Conservation (phyloP, 371 early-diverging fungal species). For the Coemansia sp. region DNA sequence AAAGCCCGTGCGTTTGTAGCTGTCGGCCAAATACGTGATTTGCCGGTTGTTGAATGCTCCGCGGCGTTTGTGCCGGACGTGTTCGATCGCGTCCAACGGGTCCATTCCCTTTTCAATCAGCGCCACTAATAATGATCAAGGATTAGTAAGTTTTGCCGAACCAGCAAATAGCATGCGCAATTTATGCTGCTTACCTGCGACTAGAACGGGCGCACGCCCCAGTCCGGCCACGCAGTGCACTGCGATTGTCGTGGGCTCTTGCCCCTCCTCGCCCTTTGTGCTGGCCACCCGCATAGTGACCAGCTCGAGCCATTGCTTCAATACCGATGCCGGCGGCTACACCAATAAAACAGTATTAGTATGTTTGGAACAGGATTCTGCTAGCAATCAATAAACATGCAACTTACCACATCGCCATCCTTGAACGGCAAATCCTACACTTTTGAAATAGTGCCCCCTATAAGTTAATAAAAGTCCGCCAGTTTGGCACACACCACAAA, state of each 20-base stretch:
- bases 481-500: background rate
- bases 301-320: constrained; percentile 72
- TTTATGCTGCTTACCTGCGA: constrained; percentile 59
- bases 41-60: constrained; percentile 83
- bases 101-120: constrained; percentile 79
- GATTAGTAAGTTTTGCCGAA: background rate
- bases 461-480: background rate
- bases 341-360: background rate
- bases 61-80: constrained; percentile 69
- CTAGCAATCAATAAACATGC: background rate
- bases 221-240: constrained; percentile 87
- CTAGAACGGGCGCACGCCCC: constrained; percentile 61
- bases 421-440: constrained; percentile 65
- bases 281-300: constrained; percentile 46
- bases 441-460: background rate
- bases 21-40: constrained; percentile 66
- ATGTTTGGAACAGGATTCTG: background rate
- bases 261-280: constrained; percentile 3
- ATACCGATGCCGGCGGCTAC: constrained; percentile 65
- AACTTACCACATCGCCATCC: constrained; percentile 70
- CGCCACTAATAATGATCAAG: constrained; percentile 59
- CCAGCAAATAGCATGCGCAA: background rate
- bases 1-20: constrained; percentile 59
- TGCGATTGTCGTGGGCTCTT: constrained; percentile 61
- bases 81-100: constrained; percentile 74